Base-by-base conservation (phyloP, 2,329 filamentous ascomycete genomes). In the Geoglossum cookeanum region DNA sequence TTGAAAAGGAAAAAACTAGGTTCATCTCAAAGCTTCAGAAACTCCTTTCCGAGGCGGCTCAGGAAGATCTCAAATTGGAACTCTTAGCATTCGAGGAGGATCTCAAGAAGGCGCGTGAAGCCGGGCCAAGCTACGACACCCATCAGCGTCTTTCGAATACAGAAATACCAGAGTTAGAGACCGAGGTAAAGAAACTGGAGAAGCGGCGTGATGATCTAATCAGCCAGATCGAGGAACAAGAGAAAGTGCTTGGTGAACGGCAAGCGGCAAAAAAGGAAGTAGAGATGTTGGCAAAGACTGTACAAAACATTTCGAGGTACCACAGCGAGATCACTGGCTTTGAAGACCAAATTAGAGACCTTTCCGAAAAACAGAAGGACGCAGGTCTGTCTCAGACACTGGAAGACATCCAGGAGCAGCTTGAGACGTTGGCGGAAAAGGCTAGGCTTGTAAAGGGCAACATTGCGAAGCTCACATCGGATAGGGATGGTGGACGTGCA, bases 321-420 rank as follows among this genome's bases (percentile, higher is more conserved):
- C 73, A 81, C 61, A 78, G 75, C 59, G 87, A 95, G 49, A 85
- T 91, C 59, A 74, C 75, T 52, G 81, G 83, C 42, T 81, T 87
- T 4, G 79, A 86, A 64, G 71, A 72, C 44, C 85, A 95, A 67
- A 84, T 96, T 55, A 75, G 84, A 58, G 81, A 85, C 57, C 78
- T 95, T 55, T 75, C 80, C 58, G 32, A 35, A 7, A 88, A 89
- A 62, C 85, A 96, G 65, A 81, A 84, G 64, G 79, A 83, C 13
- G 75, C 77, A 30, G 78, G 79, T 11, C 68, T 76, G 8, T 78
- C 79, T 13, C 80, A 87, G 60, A 86, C 85, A 33, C 77, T 88
- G 5, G 86, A 94, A 57, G 86, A 92, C 62, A 89, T 97, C 56
- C 85, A 92, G 63, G 82, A 86, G 56, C 79, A 89, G 53, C 79